A percentile compares a stretch with the other conserved stretches of the same genome.
Evolutionary conservation across 345 rosid genomes (phyloP).

Genomic region (Murraya koenigii): DNA sequence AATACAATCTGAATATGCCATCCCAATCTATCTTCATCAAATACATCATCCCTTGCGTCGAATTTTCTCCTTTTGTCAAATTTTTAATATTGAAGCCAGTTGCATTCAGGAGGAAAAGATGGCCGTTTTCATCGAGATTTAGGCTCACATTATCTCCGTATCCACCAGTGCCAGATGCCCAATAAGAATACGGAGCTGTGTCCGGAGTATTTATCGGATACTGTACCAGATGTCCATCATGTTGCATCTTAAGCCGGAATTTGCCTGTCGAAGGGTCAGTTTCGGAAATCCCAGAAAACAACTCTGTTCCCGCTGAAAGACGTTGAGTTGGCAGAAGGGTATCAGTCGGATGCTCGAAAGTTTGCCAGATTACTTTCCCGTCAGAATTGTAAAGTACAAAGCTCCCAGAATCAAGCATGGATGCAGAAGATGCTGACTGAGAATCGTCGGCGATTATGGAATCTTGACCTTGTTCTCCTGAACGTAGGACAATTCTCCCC

Average conservation of each 20-base stretch:
- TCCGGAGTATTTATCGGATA: background rate
- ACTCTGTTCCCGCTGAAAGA: slow-evolving; percentile 1
- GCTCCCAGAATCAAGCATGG: slow-evolving; percentile 31
- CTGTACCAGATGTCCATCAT: slow-evolving; percentile 24
- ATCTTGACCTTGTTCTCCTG: background rate
- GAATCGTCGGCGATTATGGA: background rate
- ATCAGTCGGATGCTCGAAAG: slow-evolving; percentile 17
- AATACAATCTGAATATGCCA: slow-evolving; percentile 1
- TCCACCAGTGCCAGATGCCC: background rate
- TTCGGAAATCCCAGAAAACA: slow-evolving; percentile 15
- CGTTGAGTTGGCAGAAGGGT: slow-evolving; percentile 14
- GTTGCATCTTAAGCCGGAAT: slow-evolving; percentile 21
- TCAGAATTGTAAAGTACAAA: slow-evolving; percentile 28
- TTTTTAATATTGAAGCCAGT: slow-evolving; percentile 3
- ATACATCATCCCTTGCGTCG: background rate
- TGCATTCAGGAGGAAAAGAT: slow-evolving; percentile 2
- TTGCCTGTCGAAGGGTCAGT: slow-evolving; percentile 12
- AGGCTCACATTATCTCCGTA: background rate
- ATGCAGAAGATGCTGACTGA: slow-evolving; percentile 8
- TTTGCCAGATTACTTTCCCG: slow-evolving; percentile 23
- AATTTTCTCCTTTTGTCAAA: background rate
- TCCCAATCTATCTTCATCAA: slow-evolving; percentile 4
- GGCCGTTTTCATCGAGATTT: background rate
- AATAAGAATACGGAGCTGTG: background rate
- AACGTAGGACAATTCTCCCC: slow-evolving; percentile 6